Percentiles rank a stretch among this genome's conserved stretches.
phyloP scores from a whole-genome alignment of 768 basidiomycete species.

The Collybia mongolica region DNA sequence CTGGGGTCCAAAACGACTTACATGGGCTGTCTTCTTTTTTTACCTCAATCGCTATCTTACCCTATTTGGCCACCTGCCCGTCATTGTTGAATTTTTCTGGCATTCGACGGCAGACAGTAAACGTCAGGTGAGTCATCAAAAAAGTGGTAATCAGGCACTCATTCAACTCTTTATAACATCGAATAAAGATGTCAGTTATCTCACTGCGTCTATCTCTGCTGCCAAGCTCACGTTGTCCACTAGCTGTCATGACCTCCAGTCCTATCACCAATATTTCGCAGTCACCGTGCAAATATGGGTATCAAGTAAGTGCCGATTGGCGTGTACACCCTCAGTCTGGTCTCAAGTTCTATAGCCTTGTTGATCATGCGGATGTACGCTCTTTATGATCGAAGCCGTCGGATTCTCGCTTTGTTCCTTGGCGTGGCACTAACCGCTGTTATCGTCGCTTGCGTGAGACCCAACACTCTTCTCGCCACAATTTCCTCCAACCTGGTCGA shows the following conservation, averaged over 20 bases:
- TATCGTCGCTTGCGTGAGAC: background rate
- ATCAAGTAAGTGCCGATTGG: constrained; percentile 7
- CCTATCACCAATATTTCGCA: constrained; percentile 16
- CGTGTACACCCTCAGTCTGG: background rate
- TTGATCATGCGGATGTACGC: constrained; percentile 1
- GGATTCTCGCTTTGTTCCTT: background rate
- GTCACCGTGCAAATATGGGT: constrained; percentile 12
- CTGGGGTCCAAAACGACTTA: constrained; percentile 26
- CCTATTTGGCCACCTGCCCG: constrained; percentile 27
- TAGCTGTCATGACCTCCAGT: constrained; percentile 13
- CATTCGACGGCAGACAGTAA: constrained; percentile 11
- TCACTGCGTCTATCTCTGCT: background rate
- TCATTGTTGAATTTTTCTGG: constrained; percentile 24
- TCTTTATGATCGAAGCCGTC: background rate
- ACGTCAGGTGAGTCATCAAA: constrained; percentile 5
- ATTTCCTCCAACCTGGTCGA: background rate
- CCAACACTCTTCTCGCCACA: background rate
- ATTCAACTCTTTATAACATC: background rate
- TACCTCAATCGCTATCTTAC: constrained; percentile 34
- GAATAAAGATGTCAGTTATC: constrained; percentile 12
- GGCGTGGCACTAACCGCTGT: background rate
- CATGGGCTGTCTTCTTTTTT: constrained; percentile 27
- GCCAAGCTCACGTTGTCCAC: constrained; percentile 1
- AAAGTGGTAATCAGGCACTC: constrained; percentile 1
- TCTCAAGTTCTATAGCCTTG: background rate